Conservation (phyloP, 2,329 filamentous ascomycete genomes). For the Rachicladosporium sp. region DNA sequence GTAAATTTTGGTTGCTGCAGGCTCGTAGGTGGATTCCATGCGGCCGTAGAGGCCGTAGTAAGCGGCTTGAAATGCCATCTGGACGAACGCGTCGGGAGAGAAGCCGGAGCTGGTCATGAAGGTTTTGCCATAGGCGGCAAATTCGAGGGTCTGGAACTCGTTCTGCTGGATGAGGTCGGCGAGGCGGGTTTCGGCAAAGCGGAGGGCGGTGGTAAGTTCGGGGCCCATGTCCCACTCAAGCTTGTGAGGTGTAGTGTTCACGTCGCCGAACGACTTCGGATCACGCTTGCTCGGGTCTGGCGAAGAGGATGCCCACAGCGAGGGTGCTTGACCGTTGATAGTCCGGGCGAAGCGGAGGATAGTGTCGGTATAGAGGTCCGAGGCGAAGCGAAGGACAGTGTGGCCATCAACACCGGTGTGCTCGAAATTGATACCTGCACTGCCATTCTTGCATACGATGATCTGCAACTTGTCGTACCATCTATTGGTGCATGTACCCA, state of each 20-base stretch:
- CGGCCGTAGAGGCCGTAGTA: slow-evolving; percentile 95
- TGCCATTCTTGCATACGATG: slow-evolving; percentile 97
- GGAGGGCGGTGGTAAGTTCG: slow-evolving; percentile 77
- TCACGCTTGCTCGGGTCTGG: slow-evolving; percentile 89
- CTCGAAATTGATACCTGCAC: slow-evolving; percentile 97
- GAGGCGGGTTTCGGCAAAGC: slow-evolving; percentile 88
- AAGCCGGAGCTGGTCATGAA: slow-evolving; percentile 97
- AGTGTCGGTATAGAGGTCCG: slow-evolving; percentile 93
- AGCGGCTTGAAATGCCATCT: slow-evolving; percentile 97
- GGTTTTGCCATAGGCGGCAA: slow-evolving; percentile 82
- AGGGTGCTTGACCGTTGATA: slow-evolving; percentile 88
- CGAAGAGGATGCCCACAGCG: slow-evolving; percentile 78
- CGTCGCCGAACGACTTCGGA: slow-evolving; percentile 81
- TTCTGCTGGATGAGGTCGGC: slow-evolving; percentile 94
- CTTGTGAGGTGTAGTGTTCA: slow-evolving; percentile 87
- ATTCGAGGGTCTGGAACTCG: slow-evolving; percentile 87
- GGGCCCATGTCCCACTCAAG: slow-evolving; percentile 96
- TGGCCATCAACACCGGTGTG: slow-evolving; percentile 97
- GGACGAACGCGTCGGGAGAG: slow-evolving; percentile 91
- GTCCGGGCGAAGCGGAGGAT: slow-evolving; percentile 89
- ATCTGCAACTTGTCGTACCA: slow-evolving; percentile 99
- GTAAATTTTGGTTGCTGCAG: slow-evolving; percentile 93
- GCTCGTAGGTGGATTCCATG: slow-evolving; percentile 91
- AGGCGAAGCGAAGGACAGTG: slow-evolving; percentile 90
- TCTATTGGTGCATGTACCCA: slow-evolving; percentile 92